Conservation (phyloP, 164 flowering plant species). For the Stephania japonica region DNA sequence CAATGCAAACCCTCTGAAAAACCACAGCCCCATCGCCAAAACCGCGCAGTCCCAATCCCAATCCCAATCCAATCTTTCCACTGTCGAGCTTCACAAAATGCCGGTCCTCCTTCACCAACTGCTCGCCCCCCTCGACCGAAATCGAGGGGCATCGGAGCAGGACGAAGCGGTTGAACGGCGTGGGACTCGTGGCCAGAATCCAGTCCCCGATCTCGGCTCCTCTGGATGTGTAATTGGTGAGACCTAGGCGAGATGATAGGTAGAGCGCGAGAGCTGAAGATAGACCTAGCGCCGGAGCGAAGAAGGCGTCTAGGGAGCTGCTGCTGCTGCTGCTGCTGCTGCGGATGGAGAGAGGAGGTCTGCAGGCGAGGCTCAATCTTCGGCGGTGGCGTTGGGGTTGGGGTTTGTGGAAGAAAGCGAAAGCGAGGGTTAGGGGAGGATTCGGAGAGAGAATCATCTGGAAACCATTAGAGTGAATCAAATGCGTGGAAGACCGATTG, state of each 20-base stretch:
- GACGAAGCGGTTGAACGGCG: conserved; percentile 89
- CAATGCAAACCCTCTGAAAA: conserved; percentile 71
- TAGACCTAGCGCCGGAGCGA: conserved; percentile 56
- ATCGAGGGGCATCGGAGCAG: conserved; percentile 79
- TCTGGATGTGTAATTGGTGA: background rate
- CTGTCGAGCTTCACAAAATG: conserved; percentile 56
- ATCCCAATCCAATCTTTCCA: conserved; percentile 38
- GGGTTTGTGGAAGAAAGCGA: background rate
- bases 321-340: too few relatives aligned
- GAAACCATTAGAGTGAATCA: background rate
- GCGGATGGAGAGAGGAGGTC: conserved; percentile 18
- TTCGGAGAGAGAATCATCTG: conserved; percentile 10
- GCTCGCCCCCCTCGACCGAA: conserved; percentile 39
- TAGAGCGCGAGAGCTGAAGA: conserved; percentile 41
- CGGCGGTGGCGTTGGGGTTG: background rate
- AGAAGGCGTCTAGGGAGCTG: conserved; percentile 29
- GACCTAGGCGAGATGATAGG: conserved; percentile 18
- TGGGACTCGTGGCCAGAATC: conserved; percentile 70
- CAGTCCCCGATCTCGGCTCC: conserved; percentile 48
- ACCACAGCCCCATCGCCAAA: conserved; percentile 22
- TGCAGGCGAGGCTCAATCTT: conserved; percentile 19
- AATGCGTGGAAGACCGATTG: background rate
- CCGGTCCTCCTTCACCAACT: conserved; percentile 53
- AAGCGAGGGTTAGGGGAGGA: background rate
- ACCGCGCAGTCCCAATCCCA: background rate